A percentile compares a stretch with the other conserved stretches of the same genome.
These are phyloP conservation scores for Irpex sp. DNA, from an alignment of 1,284 basidiomycete genomes.

Conservation along the genomic window DNA sequence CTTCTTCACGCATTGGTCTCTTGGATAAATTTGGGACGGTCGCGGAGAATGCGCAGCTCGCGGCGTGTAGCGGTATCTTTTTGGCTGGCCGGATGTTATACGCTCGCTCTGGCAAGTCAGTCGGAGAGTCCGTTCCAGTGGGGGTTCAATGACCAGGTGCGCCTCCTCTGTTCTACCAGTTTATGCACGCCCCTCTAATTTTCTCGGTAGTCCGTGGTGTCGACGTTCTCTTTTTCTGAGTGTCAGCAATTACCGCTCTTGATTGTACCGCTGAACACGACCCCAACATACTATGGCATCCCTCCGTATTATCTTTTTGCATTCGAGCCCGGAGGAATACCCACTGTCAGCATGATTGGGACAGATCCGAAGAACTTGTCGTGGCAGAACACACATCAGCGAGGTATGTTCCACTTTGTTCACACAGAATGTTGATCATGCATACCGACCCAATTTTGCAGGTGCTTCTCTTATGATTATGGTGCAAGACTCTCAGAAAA, in stretches of 20 bases:
- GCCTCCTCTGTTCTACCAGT: background rate
- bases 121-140: slow-evolving; percentile 18
- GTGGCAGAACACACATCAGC: slow-evolving; percentile 41
- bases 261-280: slow-evolving; percentile 14
- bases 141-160: slow-evolving; percentile 19
- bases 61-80: background rate
- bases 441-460: background rate
- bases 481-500: slow-evolving; percentile 1
- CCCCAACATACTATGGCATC: slow-evolving; percentile 22
- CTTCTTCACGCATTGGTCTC: background rate
- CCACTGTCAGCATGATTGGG: slow-evolving; percentile 40
- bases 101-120: background rate
- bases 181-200: background rate
- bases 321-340: slow-evolving; percentile 37
- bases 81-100: background rate
- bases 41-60: background rate
- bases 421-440: background rate
- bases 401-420: slow-evolving; percentile 30
- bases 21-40: too few species aligned
- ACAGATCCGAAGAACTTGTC: slow-evolving; percentile 32
- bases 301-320: slow-evolving; percentile 51
- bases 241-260: slow-evolving; percentile 18
- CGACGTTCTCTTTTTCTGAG: slow-evolving; percentile 6
- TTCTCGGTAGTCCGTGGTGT: background rate
- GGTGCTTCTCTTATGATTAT: slow-evolving; percentile 5